These are phyloP conservation scores for Ophiobolus disseminans DNA, from an alignment of 2,329 filamentous ascomycete species.

Conservation along the genomic window DNA sequence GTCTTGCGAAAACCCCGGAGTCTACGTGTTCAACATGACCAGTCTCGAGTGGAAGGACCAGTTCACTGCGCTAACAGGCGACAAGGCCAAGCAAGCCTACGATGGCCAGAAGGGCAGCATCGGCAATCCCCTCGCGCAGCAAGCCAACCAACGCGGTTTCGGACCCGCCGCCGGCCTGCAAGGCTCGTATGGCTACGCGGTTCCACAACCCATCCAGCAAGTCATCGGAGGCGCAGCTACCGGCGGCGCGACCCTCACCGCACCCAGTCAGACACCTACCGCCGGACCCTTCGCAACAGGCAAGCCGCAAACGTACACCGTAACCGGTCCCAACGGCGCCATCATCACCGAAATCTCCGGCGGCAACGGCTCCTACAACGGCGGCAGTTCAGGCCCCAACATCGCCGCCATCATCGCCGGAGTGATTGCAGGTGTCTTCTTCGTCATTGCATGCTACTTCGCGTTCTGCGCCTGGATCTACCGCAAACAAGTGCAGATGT, in stretches of 20 bases:
- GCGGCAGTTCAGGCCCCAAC: conserved; percentile 50
- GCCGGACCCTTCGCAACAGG: conserved; percentile 75
- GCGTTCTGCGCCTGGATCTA: conserved; percentile 78
- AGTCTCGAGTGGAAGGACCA: conserved; percentile 71
- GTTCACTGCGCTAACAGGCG: conserved; percentile 70
- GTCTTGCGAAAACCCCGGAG: conserved; percentile 70
- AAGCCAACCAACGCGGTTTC: conserved; percentile 58
- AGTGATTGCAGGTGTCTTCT: conserved; percentile 70
- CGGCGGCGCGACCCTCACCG: conserved; percentile 74
- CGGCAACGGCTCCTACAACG: conserved; percentile 26
- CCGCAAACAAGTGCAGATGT: conserved; percentile 71
- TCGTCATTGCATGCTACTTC: conserved; percentile 68
- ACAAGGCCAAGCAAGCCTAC: conserved; percentile 54
- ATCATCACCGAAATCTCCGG: conserved; percentile 49
- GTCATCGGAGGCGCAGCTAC: conserved; percentile 71
- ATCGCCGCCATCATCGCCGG: conserved; percentile 64
- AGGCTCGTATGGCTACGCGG: conserved; percentile 69
- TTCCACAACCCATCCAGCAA: conserved; percentile 68
- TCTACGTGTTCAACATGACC: conserved; percentile 80
- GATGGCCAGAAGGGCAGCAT: conserved; percentile 33
- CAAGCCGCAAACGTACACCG: conserved; percentile 71
- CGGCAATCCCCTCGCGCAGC: conserved; percentile 59
- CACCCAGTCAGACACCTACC: conserved; percentile 68
- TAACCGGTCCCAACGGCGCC: conserved; percentile 54
- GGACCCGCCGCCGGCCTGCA: conserved; percentile 64